Evolutionary conservation across 2,329 filamentous ascomycete species (phyloP).

Genomic region (Trichophyton rubrum): DNA sequence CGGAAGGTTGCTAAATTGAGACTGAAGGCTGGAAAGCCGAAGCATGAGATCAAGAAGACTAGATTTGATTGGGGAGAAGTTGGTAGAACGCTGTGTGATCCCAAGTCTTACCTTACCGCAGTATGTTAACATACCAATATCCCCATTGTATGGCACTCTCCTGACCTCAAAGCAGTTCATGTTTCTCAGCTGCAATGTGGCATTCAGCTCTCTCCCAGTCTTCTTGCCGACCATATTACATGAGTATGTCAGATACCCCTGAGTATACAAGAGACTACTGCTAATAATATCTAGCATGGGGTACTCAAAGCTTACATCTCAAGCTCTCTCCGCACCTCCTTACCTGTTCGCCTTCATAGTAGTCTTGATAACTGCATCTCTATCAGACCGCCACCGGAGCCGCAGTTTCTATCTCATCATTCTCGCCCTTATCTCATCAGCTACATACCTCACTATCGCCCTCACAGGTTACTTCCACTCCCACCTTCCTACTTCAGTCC

Average conservation of each 20-base stretch:
- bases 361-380: constrained; percentile 58
- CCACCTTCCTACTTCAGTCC: constrained; percentile 20
- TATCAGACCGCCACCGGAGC: constrained; percentile 54
- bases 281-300: constrained; percentile 45
- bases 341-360: constrained; percentile 62
- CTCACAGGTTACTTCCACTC: constrained; percentile 37
- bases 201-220: constrained; percentile 75
- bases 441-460: constrained; percentile 49
- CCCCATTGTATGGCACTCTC: neutral
- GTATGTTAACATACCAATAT: constrained; percentile 22
- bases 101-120: constrained; percentile 61
- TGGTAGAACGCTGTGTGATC: constrained; percentile 48
- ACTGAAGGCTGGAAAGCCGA: constrained; percentile 37
- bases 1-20: constrained; percentile 59
- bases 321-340: constrained; percentile 69
- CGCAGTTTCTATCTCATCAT: constrained; percentile 56
- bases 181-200: constrained; percentile 79
- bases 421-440: constrained; percentile 58
- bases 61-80: constrained; percentile 46
- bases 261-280: constrained; percentile 10
- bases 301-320: constrained; percentile 52
- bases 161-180: constrained; percentile 40
- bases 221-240: constrained; percentile 72
- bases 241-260: constrained; percentile 29
- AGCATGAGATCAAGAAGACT: constrained; percentile 20